phyloP scores from a whole-genome alignment of 2,329 filamentous ascomycete species.

The Fonsecaea pedrosoi region DNA sequence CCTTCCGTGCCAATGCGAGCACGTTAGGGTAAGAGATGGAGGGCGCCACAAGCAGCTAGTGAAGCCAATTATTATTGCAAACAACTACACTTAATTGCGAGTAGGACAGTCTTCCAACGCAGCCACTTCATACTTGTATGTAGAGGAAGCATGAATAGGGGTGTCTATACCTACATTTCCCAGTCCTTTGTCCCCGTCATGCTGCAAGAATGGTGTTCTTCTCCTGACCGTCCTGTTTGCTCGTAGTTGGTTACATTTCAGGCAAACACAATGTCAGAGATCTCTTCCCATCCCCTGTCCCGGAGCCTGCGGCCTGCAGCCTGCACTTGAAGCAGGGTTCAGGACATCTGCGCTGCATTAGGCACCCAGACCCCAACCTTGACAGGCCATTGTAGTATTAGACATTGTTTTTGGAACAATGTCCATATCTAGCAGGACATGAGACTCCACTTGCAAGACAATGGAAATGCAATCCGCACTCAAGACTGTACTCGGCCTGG shows the following conservation, averaged over 20 bases:
- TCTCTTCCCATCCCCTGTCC: no score
- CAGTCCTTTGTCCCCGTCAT: not conserved
- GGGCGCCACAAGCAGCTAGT: not conserved
- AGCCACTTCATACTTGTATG: not conserved
- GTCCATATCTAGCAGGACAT: not conserved
- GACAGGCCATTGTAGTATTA: not conserved
- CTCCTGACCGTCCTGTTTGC: not conserved
- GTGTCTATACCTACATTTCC: not conserved
- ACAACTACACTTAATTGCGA: not conserved
- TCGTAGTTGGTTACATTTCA: not conserved
- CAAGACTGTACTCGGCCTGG: no score
- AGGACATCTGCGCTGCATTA: not conserved
- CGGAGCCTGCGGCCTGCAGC: not conserved
- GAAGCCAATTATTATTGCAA: not conserved
- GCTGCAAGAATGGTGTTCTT: not conserved
- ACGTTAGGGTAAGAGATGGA: not conserved
- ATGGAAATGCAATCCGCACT: not conserved
- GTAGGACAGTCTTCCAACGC: not conserved
- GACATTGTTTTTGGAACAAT: not conserved
- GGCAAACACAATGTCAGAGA: not conserved
- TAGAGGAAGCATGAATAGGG: not conserved
- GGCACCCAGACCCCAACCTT: not conserved
- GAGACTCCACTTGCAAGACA: not conserved
- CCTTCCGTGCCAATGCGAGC: not conserved
- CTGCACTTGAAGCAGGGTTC: not conserved